These are phyloP conservation scores for Bathelium albidoporum DNA, from an alignment of 495 filamentous ascomycete species.

Conservation along the genomic window DNA sequence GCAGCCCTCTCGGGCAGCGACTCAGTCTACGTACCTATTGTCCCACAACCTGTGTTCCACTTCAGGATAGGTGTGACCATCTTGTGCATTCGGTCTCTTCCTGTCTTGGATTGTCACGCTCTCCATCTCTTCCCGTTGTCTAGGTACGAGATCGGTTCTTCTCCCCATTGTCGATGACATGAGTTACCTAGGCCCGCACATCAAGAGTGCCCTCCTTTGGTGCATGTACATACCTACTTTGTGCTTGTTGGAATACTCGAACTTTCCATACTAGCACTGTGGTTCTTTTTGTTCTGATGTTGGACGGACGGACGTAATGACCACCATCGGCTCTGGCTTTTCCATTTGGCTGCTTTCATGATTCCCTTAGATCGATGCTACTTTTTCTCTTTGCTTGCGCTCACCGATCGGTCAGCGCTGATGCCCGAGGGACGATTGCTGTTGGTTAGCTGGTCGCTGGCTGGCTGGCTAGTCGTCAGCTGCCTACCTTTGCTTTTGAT, in stretches of 20 bases:
- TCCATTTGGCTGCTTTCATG: neutral
- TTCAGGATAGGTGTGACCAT: neutral
- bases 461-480: too few relatives aligned
- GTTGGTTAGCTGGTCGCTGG: neutral
- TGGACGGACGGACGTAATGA: neutral
- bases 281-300: neutral
- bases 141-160: too few relatives aligned
- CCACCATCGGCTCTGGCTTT: neutral
- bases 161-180: too few relatives aligned
- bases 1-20: neutral
- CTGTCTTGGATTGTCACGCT: too few relatives aligned
- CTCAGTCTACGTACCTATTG: too few relatives aligned
- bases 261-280: neutral
- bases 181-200: too few relatives aligned
- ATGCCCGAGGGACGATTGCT: neutral
- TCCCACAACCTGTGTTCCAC: too few relatives aligned
- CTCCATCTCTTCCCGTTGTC: too few relatives aligned
- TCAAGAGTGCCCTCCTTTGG: too few relatives aligned
- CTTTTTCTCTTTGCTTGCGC: neutral
- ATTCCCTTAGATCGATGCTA: neutral
- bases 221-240: too few relatives aligned
- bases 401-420: neutral
- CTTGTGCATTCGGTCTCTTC: neutral
- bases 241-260: too few relatives aligned
- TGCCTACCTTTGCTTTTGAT: neutral